Conservation (phyloP, 2,329 filamentous ascomycete species). For the Pseudocercospora macadamiae region DNA sequence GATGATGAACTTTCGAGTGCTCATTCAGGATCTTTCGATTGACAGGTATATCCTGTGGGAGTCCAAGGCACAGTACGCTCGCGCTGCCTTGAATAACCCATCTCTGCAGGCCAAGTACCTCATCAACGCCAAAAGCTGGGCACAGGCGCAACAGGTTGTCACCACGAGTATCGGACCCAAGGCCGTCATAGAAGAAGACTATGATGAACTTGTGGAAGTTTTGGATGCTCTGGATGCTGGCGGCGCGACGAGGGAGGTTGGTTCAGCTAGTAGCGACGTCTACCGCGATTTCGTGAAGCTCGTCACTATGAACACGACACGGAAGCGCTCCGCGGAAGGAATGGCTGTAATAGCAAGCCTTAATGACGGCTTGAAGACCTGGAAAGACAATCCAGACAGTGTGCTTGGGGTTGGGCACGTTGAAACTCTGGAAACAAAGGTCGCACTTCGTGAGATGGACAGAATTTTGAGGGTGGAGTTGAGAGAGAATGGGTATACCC, state of each 20-base stretch:
- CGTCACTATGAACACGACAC: slow-evolving; percentile 28
- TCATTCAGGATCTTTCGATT: slow-evolving; percentile 63
- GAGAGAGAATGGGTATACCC: slow-evolving; percentile 41
- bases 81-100: slow-evolving; percentile 70
- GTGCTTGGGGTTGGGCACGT: slow-evolving; percentile 43
- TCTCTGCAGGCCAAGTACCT: slow-evolving; percentile 76
- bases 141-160: slow-evolving; percentile 83
- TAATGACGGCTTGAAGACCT: slow-evolving; percentile 36
- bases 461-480: slow-evolving; percentile 70
- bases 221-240: slow-evolving; percentile 69
- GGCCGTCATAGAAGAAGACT: slow-evolving; percentile 81
- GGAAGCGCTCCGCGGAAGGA: slow-evolving; percentile 38
- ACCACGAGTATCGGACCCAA: slow-evolving; percentile 78
- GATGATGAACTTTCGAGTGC: slow-evolving; percentile 6
- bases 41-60: slow-evolving; percentile 82
- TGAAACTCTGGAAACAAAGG: slow-evolving; percentile 54
- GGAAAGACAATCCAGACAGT: background rate
- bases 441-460: slow-evolving; percentile 82
- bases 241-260: slow-evolving; percentile 59
- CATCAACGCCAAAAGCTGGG: slow-evolving; percentile 64
- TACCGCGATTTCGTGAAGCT: slow-evolving; percentile 53
- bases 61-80: slow-evolving; percentile 81
- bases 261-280: slow-evolving; percentile 75
- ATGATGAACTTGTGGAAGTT: slow-evolving; percentile 67
- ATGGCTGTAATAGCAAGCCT: slow-evolving; percentile 35